Base-by-base conservation (phyloP, 129 eudicot genomes). In the Gnaphalium uliginosum region DNA sequence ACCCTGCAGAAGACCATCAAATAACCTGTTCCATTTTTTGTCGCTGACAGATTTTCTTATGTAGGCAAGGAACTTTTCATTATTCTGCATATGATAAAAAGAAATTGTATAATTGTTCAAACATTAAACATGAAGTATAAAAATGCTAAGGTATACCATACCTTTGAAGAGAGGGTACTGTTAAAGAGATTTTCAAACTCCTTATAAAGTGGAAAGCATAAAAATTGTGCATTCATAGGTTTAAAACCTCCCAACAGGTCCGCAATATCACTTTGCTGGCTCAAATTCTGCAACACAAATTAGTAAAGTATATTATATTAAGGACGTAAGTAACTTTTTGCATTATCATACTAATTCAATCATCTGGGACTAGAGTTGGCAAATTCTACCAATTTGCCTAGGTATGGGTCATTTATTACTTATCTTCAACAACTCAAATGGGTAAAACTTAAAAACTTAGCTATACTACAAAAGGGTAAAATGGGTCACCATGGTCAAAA, bases 251-350 rank as follows among this genome's bases (percentile, higher is more conserved):
- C 99, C 71, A 95, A 72, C 58, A 95, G 77, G 73, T 95, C 99
- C 0, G 97, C 89, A 68, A 89, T 88, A 81, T 95, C 99, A 84
- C 99, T 95, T 84, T 95, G 99, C 87, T 95, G 99, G 69, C 99
- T 95, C 81, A 95, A 78, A 73, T 95, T 95, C 99, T 95, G 88
- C 68, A 78, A 78, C 30, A 74, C 11, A 77, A 30, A 80, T 63
- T 66, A 50, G 64, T 68, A 8, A 73, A 39, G 25, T n/a, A 43
- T 21, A 64, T 79, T 27, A 69, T 23, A 69, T 19, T 29, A 27
- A n/a, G 22, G 60, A 39, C 46, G 35, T 15, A 46, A 7, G 17
- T 15, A n/a, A 43, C 7, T 74, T 17, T 11, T 80, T 53, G 29
- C 37, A 79, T 33, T 64, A 41, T 71, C 68, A 53, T 35, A 65